Evolutionary conservation across 345 rosid species (phyloP).

Genomic region (Lenwebbia sp.): DNA sequence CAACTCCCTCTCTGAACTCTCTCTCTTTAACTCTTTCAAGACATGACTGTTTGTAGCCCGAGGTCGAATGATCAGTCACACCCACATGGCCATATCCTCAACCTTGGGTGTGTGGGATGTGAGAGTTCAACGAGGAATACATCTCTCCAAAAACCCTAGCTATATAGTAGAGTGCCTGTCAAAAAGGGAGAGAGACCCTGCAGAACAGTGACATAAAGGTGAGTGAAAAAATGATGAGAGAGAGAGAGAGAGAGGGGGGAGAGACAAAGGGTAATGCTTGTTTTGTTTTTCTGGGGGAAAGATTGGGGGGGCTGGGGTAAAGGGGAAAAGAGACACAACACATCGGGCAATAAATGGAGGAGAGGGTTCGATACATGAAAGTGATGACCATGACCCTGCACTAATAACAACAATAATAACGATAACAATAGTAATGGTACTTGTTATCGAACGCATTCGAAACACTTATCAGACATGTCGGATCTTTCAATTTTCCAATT

Average conservation of each 20-base stretch:
- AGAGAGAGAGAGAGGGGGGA: neutral
- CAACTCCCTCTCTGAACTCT: neutral
- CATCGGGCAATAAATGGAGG: neutral
- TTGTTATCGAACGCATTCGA: neutral
- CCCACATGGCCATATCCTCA: neutral
- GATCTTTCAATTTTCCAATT: neutral
- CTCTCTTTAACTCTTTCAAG: neutral
- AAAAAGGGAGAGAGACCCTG: neutral
- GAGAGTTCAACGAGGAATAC: neutral
- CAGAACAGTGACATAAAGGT: neutral
- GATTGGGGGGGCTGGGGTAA: neutral
- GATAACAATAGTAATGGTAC: neutral
- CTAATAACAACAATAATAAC: neutral
- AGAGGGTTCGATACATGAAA: neutral
- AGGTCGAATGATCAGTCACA: neutral
- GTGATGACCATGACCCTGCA: neutral
- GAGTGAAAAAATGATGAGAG: neutral
- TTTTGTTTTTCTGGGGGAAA: neutral
- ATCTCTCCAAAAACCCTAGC: neutral
- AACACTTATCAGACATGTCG: neutral
- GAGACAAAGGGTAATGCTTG: neutral
- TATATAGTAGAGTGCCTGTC: neutral
- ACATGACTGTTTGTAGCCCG: neutral
- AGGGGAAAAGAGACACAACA: neutral
- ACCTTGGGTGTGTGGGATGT: neutral